A percentile compares a stretch with the other conserved stretches of the same genome.
phyloP scores from a whole-genome alignment of 2,329 filamentous ascomycete species.

The Emmonsia crescens region DNA sequence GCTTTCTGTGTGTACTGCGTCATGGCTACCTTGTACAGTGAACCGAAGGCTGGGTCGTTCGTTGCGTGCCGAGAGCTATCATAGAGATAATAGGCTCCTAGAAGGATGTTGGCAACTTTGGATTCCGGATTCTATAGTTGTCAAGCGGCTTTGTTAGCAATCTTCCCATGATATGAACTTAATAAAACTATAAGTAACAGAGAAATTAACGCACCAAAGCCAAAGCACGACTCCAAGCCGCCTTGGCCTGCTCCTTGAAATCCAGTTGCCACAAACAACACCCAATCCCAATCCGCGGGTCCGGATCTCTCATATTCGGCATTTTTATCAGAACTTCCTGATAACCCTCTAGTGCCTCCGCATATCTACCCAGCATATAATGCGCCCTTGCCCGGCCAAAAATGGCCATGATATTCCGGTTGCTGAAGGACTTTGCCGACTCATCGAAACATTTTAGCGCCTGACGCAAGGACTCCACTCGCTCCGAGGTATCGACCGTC shows the following conservation, averaged over 20 bases:
- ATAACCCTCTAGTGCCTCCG: constrained; percentile 72
- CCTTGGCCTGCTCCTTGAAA: constrained; percentile 83
- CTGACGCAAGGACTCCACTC: constrained; percentile 67
- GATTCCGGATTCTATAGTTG: constrained; percentile 54
- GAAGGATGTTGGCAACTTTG: constrained; percentile 79
- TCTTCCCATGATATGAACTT: neutral
- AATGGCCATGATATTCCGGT: constrained; percentile 82
- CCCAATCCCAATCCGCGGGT: constrained; percentile 90
- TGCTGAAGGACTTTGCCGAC: constrained; percentile 70
- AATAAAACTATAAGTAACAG: neutral
- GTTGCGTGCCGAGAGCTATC: constrained; percentile 72
- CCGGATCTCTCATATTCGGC: constrained; percentile 80
- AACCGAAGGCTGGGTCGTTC: constrained; percentile 73
- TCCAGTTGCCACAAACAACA: constrained; percentile 96
- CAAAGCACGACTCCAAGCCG: constrained; percentile 78
- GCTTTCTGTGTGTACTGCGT: constrained; percentile 87
- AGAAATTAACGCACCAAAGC: constrained; percentile 50
- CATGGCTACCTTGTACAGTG: constrained; percentile 85
- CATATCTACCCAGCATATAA: constrained; percentile 77
- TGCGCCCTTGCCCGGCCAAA: constrained; percentile 80
- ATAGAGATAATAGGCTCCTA: constrained; percentile 84
- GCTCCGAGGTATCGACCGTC: constrained; percentile 56
- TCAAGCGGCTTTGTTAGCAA: constrained; percentile 9
- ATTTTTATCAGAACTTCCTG: constrained; percentile 79
- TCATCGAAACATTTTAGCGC: constrained; percentile 93